These are phyloP conservation scores for Chlorella sp. DNA, from an alignment of 139 green algal species.

Conservation along the genomic window DNA sequence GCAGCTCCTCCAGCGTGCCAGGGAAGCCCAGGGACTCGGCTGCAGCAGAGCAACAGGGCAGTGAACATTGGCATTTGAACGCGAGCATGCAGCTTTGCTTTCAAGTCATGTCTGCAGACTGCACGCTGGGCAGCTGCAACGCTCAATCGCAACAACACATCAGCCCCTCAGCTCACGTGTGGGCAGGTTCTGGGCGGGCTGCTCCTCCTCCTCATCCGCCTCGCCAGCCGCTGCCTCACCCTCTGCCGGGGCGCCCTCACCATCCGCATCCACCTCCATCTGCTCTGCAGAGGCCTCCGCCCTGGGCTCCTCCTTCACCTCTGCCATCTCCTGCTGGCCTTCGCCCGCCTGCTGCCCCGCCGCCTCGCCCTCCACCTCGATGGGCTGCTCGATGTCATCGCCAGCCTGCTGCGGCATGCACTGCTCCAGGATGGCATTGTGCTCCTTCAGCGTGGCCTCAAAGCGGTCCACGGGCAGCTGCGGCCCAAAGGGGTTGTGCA, in stretches of 20 bases:
- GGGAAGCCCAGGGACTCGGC: conserved; percentile 42
- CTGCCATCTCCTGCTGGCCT: conserved; percentile 18
- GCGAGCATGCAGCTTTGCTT: neutral
- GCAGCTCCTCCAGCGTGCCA: conserved; percentile 55
- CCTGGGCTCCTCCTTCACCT: conserved; percentile 11
- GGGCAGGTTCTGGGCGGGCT: neutral
- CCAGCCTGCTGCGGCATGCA: neutral
- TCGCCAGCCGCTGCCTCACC: neutral
- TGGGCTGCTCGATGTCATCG: neutral
- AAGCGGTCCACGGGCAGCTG: conserved; percentile 55
- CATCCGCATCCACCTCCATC: conserved; percentile 42
- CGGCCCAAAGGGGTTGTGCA: conserved; percentile 82
- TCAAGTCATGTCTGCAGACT: too few species aligned
- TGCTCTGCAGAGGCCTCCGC: conserved; percentile 27
- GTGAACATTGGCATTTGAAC: neutral
- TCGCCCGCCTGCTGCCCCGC: conserved; percentile 7
- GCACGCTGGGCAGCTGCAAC: neutral
- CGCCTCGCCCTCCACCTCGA: conserved; percentile 2
- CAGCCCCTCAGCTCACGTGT: conserved; percentile 8
- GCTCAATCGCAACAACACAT: neutral
- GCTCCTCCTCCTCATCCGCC: conserved; percentile 3
- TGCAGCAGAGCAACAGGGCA: neutral
- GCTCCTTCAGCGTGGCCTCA: conserved; percentile 43
- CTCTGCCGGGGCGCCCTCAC: neutral
- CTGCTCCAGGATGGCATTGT: conserved; percentile 49